A percentile compares a stretch with the other conserved stretches of the same genome.
These are phyloP conservation scores for Microbotryum silenes-acaulis DNA, from an alignment of 1,284 basidiomycete genomes.

Conservation along the genomic window DNA sequence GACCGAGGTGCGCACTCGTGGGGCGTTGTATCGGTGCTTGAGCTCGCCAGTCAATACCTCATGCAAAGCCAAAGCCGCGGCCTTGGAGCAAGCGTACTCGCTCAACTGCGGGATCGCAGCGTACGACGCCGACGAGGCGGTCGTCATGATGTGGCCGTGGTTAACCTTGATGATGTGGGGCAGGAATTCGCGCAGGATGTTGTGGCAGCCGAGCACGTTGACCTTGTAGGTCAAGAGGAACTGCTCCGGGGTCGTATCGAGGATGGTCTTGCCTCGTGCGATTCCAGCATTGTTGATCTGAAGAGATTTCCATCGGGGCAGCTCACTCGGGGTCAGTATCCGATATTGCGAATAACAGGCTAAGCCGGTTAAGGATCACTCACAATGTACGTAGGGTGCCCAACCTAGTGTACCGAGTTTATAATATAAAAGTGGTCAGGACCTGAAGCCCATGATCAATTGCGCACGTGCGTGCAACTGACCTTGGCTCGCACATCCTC, in stretches of 20 bases:
- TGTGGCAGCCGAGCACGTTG: conserved; percentile 25
- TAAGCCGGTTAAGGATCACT: background rate
- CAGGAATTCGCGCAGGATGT: conserved; percentile 31
- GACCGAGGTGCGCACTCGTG: conserved; percentile 25
- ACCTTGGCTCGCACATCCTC: conserved; percentile 18
- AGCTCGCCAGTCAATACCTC: conserved; percentile 27
- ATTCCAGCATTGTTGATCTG: conserved; percentile 34
- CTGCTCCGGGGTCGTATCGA: conserved; percentile 23
- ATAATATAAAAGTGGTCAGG: background rate
- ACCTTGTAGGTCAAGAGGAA: conserved; percentile 29
- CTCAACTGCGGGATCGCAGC: conserved; percentile 18
- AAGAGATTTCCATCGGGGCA: no score
- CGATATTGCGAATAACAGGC: background rate
- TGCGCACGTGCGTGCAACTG: background rate
- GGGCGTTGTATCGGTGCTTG: conserved; percentile 27
- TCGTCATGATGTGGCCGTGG: conserved; percentile 29
- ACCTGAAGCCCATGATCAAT: no score
- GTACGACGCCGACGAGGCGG: conserved; percentile 21
- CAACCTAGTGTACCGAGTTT: conserved; percentile 3
- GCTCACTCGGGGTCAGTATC: background rate
- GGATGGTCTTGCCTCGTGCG: conserved; percentile 28
- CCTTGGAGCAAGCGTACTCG: conserved; percentile 29
- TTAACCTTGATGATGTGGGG: conserved; percentile 26
- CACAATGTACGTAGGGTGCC: conserved; percentile 19
- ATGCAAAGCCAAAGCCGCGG: conserved; percentile 27